Percentiles rank a stretch among this genome's conserved stretches.
phyloP scores from a whole-genome alignment of 2,329 filamentous ascomycete genomes.

The Hypoxylon sp. region DNA sequence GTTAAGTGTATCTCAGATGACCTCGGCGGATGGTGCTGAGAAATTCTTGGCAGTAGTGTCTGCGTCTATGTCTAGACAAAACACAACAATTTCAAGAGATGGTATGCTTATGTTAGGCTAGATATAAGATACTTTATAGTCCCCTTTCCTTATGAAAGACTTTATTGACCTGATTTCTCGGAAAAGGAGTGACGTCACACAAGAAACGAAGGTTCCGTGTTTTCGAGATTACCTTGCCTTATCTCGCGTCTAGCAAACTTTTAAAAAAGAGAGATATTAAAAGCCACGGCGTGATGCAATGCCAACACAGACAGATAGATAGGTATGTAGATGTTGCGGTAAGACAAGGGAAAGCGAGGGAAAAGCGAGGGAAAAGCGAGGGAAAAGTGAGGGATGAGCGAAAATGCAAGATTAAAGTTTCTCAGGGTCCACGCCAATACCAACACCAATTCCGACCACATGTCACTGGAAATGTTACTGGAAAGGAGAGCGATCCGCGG shows the following conservation, averaged over 20 bases:
- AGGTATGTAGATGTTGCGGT: conserved; percentile 1
- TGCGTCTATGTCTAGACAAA: background rate
- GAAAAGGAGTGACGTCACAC: conserved; percentile 38
- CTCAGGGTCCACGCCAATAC: conserved; percentile 36
- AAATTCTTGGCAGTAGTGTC: background rate
- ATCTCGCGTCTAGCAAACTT: conserved; percentile 24
- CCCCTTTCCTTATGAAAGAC: conserved; percentile 29
- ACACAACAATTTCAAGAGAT: background rate
- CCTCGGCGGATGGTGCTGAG: background rate
- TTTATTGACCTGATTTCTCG: conserved; percentile 14
- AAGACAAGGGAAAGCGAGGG: conserved; percentile 6
- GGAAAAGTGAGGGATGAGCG: conserved; percentile 1
- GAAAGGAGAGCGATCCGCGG: conserved; percentile 37
- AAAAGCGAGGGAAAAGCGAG: background rate
- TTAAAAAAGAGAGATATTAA: background rate
- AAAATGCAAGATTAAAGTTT: conserved; percentile 20
- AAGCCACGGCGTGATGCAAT: conserved; percentile 1
- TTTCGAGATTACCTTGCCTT: conserved; percentile 15
- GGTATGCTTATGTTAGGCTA: background rate
- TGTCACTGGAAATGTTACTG: background rate
- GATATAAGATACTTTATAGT: conserved; percentile 17
- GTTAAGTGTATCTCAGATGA: conserved; percentile 10
- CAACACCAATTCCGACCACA: conserved; percentile 34
- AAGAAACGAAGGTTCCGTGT: conserved; percentile 14
- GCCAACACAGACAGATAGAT: conserved; percentile 7